Evolutionary conservation across 768 basidiomycete genomes (phyloP).

Genomic region (Lactifluus pinguis): DNA sequence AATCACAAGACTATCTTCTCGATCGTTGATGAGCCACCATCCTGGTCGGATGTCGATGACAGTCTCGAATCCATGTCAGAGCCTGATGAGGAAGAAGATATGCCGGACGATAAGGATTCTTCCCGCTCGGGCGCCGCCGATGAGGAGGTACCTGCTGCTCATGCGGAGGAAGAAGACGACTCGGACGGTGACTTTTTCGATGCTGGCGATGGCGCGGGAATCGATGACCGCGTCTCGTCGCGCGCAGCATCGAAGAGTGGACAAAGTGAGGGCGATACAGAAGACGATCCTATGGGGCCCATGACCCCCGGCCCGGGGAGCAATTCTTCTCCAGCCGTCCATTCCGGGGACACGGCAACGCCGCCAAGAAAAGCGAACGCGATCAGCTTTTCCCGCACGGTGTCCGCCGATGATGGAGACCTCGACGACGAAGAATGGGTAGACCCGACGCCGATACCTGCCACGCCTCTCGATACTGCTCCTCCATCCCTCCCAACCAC

Average conservation of each 20-base stretch:
- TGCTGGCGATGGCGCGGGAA: conserved; percentile 27
- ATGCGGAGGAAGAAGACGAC: conserved; percentile 27
- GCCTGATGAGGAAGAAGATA: conserved; percentile 56
- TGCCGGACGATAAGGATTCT: conserved; percentile 35
- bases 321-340: conserved; percentile 17
- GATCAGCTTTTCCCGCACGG: conserved; percentile 26
- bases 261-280: conserved; percentile 54
- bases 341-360: background rate
- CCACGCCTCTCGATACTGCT: conserved; percentile 5
- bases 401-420: conserved; percentile 32
- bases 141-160: conserved; percentile 21
- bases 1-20: conserved; percentile 65
- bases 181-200: conserved; percentile 46
- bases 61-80: conserved; percentile 78
- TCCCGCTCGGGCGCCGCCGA: conserved; percentile 1
- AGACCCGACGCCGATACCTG: conserved; percentile 47
- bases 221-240: conserved; percentile 35
- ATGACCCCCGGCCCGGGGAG: conserved; percentile 51
- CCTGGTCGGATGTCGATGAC: conserved; percentile 73
- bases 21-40: conserved; percentile 80
- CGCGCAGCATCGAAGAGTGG: conserved; percentile 29
- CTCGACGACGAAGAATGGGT: conserved; percentile 50
- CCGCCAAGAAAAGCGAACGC: conserved; percentile 25
- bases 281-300: conserved; percentile 63
- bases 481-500: conserved; percentile 3